Conservation (phyloP, 345 rosid species). For the Abelmoschus esculentus region DNA sequence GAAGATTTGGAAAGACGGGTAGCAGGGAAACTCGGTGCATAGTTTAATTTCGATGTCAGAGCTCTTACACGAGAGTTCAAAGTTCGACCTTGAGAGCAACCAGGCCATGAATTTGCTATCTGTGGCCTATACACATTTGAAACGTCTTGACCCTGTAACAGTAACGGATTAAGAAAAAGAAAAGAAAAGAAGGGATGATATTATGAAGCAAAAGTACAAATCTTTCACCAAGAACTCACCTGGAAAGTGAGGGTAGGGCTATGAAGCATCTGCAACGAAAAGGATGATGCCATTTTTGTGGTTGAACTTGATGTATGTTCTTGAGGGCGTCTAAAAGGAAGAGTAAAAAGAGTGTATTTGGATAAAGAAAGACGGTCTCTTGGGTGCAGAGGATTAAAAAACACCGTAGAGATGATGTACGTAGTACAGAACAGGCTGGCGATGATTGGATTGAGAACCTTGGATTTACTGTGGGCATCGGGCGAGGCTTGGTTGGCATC, state of each 20-base stretch:
- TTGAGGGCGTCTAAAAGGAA: too few relatives aligned
- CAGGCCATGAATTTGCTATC: conserved; percentile 17
- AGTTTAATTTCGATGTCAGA: conserved; percentile 40
- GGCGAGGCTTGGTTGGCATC: too few relatives aligned
- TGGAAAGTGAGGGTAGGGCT: conserved; percentile 32
- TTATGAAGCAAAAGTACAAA: neutral
- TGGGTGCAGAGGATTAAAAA: too few relatives aligned
- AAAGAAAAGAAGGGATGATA: too few relatives aligned
- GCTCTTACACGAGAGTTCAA: conserved; percentile 24
- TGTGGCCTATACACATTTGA: conserved; percentile 20
- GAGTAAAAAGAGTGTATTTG: too few relatives aligned
- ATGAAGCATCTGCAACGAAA: conserved; percentile 44
- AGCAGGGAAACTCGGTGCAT: conserved; percentile 34
- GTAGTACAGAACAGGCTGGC: too few relatives aligned
- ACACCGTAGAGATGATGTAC: too few relatives aligned
- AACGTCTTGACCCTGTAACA: conserved; percentile 30
- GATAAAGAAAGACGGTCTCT: too few relatives aligned
- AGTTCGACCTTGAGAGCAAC: conserved; percentile 18
- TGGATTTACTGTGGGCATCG: too few relatives aligned
- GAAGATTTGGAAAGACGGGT: conserved; percentile 30
- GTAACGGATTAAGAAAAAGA: neutral
- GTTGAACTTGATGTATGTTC: neutral
- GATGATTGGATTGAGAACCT: too few relatives aligned
- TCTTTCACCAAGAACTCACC: conserved; percentile 24
- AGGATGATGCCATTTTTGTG: conserved; percentile 42